A percentile compares a stretch with the other conserved stretches of the same genome.
Conservation (phyloP, 1,284 basidiomycete species). For the Pyrrhoderma lamaoense region DNA sequence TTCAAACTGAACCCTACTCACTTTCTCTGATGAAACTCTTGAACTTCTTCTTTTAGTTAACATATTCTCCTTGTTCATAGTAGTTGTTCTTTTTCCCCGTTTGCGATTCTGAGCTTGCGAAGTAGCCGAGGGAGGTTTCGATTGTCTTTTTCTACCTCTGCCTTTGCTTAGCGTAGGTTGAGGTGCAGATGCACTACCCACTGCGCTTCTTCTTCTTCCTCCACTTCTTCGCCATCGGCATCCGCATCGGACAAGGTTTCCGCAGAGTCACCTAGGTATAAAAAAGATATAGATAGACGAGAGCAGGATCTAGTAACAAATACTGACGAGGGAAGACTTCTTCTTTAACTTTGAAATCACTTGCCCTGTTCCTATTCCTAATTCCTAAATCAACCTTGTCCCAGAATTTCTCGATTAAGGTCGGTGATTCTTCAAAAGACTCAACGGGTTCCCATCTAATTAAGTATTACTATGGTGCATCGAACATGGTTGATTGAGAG, state of each 20-base stretch:
- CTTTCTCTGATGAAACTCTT: conserved; percentile 9
- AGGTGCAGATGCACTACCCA: background rate
- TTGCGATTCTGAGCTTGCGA: conserved; percentile 2
- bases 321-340: conserved; percentile 47
- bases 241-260: background rate
- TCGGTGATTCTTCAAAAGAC: conserved; percentile 50
- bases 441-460: conserved; percentile 61
- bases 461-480: background rate
- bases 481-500: too few relatives aligned
- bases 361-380: conserved; percentile 42
- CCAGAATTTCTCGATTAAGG: conserved; percentile 57
- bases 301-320: background rate
- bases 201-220: conserved; percentile 1
- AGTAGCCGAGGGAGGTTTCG: background rate
- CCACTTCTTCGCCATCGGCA: conserved; percentile 1
- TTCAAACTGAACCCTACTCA: conserved; percentile 12
- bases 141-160: background rate
- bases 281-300: background rate
- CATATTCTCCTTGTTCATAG: background rate
- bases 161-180: background rate
- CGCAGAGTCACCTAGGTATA: background rate
- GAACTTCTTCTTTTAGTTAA: background rate
- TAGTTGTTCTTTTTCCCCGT: background rate
- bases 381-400: conserved; percentile 40
- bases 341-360: conserved; percentile 47